These are phyloP conservation scores for Nepenthes alata DNA, from an alignment of 179 eudicot species.

Conservation along the genomic window DNA sequence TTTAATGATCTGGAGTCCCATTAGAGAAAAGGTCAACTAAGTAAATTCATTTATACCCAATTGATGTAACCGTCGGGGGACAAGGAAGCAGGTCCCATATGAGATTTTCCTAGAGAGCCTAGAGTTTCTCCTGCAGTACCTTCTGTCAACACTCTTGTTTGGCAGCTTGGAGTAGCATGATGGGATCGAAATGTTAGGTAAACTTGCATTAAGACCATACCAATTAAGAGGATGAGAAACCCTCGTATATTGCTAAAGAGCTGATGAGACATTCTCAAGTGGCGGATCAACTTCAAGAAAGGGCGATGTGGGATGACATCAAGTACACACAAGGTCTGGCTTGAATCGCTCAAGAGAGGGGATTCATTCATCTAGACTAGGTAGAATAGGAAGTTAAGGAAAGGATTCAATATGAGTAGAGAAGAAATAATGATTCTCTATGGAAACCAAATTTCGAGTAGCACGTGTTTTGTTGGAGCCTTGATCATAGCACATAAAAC, in stretches of 20 bases:
- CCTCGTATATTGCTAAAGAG: not conserved
- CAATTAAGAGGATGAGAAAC: not conserved
- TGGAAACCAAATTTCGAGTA: slow-evolving; percentile 3
- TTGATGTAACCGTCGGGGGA: not conserved
- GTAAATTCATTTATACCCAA: slow-evolving; percentile 3
- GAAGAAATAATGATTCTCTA: not conserved
- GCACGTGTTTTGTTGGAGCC: not conserved
- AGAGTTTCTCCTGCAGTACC: not conserved
- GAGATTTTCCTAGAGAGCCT: not conserved
- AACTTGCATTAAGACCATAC: not conserved
- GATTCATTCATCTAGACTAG: not conserved
- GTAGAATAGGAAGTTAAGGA: not conserved
- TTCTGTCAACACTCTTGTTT: not conserved
- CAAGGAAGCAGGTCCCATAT: not conserved
- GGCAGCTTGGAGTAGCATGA: not conserved
- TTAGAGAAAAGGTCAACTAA: not conserved
- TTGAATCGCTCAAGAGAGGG: not conserved
- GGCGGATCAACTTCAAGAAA: not conserved
- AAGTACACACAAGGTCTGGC: not conserved
- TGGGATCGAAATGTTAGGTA: not conserved
- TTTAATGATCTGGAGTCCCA: not conserved
- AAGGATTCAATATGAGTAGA: not conserved
- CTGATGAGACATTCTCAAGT: not conserved
- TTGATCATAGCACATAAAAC: slow-evolving; percentile 6
- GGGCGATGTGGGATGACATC: not conserved